Conservation (phyloP, 2,329 filamentous ascomycete genomes). For the Penicillium concentricum region DNA sequence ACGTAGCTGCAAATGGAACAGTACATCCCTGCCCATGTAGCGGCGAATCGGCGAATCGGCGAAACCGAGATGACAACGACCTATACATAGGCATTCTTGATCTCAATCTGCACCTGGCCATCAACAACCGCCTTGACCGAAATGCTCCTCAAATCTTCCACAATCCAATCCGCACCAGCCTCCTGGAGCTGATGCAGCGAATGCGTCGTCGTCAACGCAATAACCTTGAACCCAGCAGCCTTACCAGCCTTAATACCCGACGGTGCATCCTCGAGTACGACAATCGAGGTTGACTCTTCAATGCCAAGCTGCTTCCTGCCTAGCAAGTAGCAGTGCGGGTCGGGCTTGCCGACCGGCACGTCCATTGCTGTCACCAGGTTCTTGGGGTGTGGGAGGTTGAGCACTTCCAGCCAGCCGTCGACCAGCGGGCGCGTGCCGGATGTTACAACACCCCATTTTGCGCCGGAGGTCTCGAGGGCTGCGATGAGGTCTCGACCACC, state of each 20-base stretch:
- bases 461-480: slow-evolving; percentile 59
- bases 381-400: slow-evolving; percentile 64
- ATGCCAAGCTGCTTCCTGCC: slow-evolving; percentile 62
- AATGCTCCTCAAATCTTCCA: slow-evolving; percentile 74
- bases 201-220: slow-evolving; percentile 85
- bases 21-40: not conserved
- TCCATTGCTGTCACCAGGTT: slow-evolving; percentile 74
- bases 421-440: slow-evolving; percentile 68
- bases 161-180: slow-evolving; percentile 84
- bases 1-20: not conserved
- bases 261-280: slow-evolving; percentile 87
- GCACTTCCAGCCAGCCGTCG: slow-evolving; percentile 67
- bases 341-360: slow-evolving; percentile 72
- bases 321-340: slow-evolving; percentile 70
- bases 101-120: slow-evolving; percentile 65
- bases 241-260: slow-evolving; percentile 82
- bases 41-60: not conserved
- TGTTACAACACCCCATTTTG: slow-evolving; percentile 81
- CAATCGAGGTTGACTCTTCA: slow-evolving; percentile 51
- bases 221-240: slow-evolving; percentile 78
- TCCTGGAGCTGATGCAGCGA: slow-evolving; percentile 66
- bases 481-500: slow-evolving; percentile 72
- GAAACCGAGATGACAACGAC: not conserved
- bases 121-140: slow-evolving; percentile 57
- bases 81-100: slow-evolving; percentile 57